phyloP scores from a whole-genome alignment of 345 rosid genomes.

The Bruguiera sexangula region DNA sequence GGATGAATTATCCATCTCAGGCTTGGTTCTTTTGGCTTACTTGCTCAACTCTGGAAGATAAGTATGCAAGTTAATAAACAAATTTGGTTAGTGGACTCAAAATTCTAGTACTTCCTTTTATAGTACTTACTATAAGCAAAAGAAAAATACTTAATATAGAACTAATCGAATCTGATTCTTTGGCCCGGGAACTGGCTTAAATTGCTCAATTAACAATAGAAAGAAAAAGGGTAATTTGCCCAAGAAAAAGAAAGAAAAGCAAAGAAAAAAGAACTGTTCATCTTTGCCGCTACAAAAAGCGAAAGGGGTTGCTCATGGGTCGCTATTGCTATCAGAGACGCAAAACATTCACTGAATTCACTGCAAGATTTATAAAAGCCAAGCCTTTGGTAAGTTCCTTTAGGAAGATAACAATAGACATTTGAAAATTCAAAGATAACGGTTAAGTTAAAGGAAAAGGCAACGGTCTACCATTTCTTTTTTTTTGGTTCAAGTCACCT shows the following conservation, averaged over 20 bases:
- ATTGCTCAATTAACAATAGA: constrained; percentile 21
- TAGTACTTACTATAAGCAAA: constrained; percentile 19
- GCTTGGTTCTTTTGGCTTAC: not conserved
- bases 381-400: constrained; percentile 11
- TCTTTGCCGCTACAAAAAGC: constrained; percentile 42
- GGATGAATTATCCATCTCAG: constrained; percentile 41
- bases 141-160: constrained; percentile 13
- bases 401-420: constrained; percentile 18
- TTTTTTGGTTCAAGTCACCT: constrained; percentile 30
- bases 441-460: constrained; percentile 25
- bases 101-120: constrained; percentile 8
- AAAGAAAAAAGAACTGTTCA: constrained; percentile 26
- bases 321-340: constrained; percentile 36
- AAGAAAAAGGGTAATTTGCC: constrained; percentile 13
- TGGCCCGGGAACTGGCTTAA: constrained; percentile 22
- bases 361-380: constrained; percentile 15
- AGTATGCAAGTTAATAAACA: constrained; percentile 17
- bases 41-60: constrained; percentile 34
- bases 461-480: constrained; percentile 41
- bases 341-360: constrained; percentile 29
- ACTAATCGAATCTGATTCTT: constrained; percentile 16
- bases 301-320: constrained; percentile 41
- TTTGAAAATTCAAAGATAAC: constrained; percentile 39
- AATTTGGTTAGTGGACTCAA: constrained; percentile 22
- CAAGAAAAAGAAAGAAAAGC: constrained; percentile 5